Evolutionary conservation across 768 basidiomycete species (phyloP).

Genomic region (Russula brevipes): DNA sequence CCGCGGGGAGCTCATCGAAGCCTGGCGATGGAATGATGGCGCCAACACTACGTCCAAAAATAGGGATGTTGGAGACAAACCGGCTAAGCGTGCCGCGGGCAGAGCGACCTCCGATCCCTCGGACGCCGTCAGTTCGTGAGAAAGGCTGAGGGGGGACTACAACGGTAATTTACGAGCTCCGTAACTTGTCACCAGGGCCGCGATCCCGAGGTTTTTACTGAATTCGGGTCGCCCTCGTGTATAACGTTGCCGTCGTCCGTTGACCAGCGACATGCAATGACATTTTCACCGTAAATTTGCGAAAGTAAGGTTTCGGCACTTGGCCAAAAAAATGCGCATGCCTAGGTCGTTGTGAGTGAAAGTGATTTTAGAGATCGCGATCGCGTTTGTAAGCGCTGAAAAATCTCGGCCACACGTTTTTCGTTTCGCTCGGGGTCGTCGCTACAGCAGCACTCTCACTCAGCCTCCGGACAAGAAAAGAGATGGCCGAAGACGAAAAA

Average conservation of each 20-base stretch:
- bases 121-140: conserved; percentile 5
- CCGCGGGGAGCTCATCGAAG: conserved; percentile 63
- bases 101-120: conserved; percentile 9
- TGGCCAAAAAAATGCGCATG: too few relatives aligned
- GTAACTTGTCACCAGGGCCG: neutral
- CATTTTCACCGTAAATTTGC: neutral
- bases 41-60: conserved; percentile 28
- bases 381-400: too few relatives aligned
- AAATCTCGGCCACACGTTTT: too few relatives aligned
- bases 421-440: too few relatives aligned
- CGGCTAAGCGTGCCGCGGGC: conserved; percentile 9
- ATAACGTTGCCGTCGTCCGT: neutral
- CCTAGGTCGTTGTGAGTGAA: too few relatives aligned
- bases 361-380: too few relatives aligned
- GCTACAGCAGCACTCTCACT: neutral
- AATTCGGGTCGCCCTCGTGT: neutral
- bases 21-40: conserved; percentile 70
- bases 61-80: conserved; percentile 21
- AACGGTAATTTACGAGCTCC: conserved; percentile 5
- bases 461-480: neutral
- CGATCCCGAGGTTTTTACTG: neutral
- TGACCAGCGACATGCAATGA: neutral
- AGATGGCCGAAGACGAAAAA: neutral
- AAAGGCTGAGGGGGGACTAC: neutral
- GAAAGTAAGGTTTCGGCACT: neutral